Percentiles rank a stretch among this genome's conserved stretches.
phyloP scores from a whole-genome alignment of 1,284 basidiomycete genomes.

The Ustilago cynodontis region DNA sequence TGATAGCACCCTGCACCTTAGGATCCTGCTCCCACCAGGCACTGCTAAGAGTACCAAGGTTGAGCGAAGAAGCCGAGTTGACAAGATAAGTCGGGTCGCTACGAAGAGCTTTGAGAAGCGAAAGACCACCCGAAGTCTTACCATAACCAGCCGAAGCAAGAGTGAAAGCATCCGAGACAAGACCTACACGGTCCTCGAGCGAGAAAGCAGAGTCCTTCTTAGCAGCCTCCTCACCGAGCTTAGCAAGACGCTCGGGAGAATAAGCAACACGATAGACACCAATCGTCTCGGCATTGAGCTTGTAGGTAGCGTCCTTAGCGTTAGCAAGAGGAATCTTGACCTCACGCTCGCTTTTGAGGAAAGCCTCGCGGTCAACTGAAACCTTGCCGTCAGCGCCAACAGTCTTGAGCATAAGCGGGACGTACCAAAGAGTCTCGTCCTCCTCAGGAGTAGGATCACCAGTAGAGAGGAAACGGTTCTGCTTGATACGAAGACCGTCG shows the following conservation, averaged over 20 bases:
- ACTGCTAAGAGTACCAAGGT: conserved; percentile 67
- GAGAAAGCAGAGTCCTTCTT: conserved; percentile 78
- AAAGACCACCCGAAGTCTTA: conserved; percentile 81
- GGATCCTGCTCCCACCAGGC: conserved; percentile 88
- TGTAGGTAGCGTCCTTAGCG: conserved; percentile 77
- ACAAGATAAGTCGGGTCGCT: conserved; percentile 70
- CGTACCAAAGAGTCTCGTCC: conserved; percentile 89
- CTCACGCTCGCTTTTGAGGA: conserved; percentile 79
- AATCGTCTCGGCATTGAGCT: conserved; percentile 88
- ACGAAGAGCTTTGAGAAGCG: conserved; percentile 78
- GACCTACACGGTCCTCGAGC: conserved; percentile 86
- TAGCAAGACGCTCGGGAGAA: conserved; percentile 81
- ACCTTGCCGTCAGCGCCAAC: conserved; percentile 76
- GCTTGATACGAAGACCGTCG: conserved; percentile 74
- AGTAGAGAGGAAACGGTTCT: conserved; percentile 92
- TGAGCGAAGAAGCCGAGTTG: conserved; percentile 51
- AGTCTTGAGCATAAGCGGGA: conserved; percentile 84
- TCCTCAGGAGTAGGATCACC: conserved; percentile 79
- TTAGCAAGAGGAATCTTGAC: conserved; percentile 76
- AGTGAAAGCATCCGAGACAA: conserved; percentile 84
- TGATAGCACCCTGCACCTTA: conserved; percentile 72
- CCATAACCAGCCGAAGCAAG: conserved; percentile 84
- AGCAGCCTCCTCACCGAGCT: conserved; percentile 83
- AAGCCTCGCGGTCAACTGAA: conserved; percentile 76
- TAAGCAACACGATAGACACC: conserved; percentile 94